Percentiles rank a stretch among this genome's conserved stretches.
phyloP scores from a whole-genome alignment of 495 filamentous ascomycete genomes.

The Aspergillus campestris region DNA sequence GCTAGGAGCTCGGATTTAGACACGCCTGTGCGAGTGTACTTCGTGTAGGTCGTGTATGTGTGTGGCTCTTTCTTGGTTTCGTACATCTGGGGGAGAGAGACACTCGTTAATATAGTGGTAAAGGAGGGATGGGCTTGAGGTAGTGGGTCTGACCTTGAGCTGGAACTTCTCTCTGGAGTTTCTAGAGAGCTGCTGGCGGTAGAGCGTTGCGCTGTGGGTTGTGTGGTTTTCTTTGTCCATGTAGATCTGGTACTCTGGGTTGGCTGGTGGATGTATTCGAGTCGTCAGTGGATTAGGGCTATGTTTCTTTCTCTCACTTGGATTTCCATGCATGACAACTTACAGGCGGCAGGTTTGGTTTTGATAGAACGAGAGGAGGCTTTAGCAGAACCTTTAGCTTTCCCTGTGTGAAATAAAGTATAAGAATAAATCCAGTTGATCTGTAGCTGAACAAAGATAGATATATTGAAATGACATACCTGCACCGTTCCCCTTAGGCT shows the following conservation, averaged over 20 bases:
- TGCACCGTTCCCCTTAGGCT: constrained; percentile 14
- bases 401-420: background rate
- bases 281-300: background rate
- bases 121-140: background rate
- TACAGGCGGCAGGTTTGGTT: constrained; percentile 1
- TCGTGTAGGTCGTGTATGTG: constrained; percentile 35
- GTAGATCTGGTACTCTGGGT: constrained; percentile 16
- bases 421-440: background rate
- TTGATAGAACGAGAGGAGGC: constrained; percentile 1
- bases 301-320: background rate
- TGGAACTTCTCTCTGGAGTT: constrained; percentile 19
- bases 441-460: too few species aligned
- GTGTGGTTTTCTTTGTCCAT: constrained; percentile 6
- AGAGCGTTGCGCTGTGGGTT: constrained; percentile 13
- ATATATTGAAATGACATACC: constrained; percentile 4
- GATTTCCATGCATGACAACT: background rate
- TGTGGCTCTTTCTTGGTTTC: constrained; percentile 38
- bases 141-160: constrained; percentile 18
- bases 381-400: constrained; percentile 5
- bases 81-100: constrained; percentile 35
- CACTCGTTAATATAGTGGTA: constrained; percentile 1
- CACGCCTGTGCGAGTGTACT: constrained; percentile 25
- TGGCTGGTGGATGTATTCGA: too few species aligned
- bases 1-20: constrained; percentile 21
- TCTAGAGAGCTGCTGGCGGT: constrained; percentile 5